Percentiles rank a stretch among this genome's conserved stretches.
phyloP scores from a whole-genome alignment of 164 flowering plant species.

The Dillenia suffruticosa region DNA sequence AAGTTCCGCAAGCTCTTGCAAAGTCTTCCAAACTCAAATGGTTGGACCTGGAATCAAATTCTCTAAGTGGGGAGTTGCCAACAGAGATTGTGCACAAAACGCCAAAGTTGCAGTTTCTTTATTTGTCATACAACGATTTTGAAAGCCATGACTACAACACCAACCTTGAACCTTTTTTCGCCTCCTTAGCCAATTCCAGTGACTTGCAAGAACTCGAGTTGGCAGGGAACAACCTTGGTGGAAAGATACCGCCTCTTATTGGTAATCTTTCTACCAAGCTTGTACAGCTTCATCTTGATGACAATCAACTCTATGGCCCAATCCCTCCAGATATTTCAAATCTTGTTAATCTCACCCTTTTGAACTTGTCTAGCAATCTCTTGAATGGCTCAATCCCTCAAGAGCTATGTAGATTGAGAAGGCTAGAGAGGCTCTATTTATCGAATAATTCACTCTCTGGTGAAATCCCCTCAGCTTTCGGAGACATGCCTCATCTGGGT shows the following conservation, averaged over 20 bases:
- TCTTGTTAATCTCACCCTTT: slow-evolving; percentile 70
- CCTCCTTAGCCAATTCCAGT: slow-evolving; percentile 54
- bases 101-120: slow-evolving; percentile 60
- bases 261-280: slow-evolving; percentile 61
- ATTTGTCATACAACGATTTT: slow-evolving; percentile 67
- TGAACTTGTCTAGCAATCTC: slow-evolving; percentile 75
- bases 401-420: slow-evolving; percentile 42
- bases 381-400: slow-evolving; percentile 69
- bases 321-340: slow-evolving; percentile 73
- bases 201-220: slow-evolving; percentile 74
- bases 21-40: slow-evolving; percentile 73
- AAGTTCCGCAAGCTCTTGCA: slow-evolving; percentile 54
- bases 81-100: slow-evolving; percentile 38
- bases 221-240: slow-evolving; percentile 76
- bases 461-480: slow-evolving; percentile 58
- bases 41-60: slow-evolving; percentile 80
- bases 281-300: slow-evolving; percentile 65
- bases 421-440: slow-evolving; percentile 65
- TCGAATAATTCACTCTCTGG: slow-evolving; percentile 72
- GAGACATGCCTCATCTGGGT: slow-evolving; percentile 67
- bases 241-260: slow-evolving; percentile 55
- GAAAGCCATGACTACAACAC: slow-evolving; percentile 60
- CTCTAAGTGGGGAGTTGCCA: slow-evolving; percentile 61
- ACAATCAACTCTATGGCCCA: slow-evolving; percentile 62
- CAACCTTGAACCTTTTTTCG: slow-evolving; percentile 63